Percentiles rank a stretch among this genome's conserved stretches.
Conservation (phyloP, 192 early-diverging fungal genomes). For the Funneliformis geosporum region DNA sequence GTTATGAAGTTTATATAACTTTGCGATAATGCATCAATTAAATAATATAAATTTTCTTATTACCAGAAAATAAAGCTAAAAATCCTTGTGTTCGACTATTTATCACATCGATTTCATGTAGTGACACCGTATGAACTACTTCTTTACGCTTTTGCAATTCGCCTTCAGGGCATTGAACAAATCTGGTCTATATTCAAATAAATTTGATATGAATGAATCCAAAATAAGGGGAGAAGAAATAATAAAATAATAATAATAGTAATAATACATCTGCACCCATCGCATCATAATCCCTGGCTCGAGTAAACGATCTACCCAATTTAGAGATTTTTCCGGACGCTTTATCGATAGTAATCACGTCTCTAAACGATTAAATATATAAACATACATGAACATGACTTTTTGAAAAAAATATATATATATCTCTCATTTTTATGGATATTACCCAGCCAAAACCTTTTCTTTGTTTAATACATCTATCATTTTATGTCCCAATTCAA, state of each 20-base stretch:
- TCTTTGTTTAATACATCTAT: slow-evolving; percentile 96
- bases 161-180: slow-evolving; percentile 98
- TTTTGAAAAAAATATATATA: neutral
- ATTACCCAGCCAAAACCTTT: slow-evolving; percentile 91
- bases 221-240: too few relatives aligned
- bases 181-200: slow-evolving; percentile 66
- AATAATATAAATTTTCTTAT: slow-evolving; percentile 4
- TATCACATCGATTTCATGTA: slow-evolving; percentile 99
- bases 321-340: slow-evolving; percentile 94
- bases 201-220: neutral
- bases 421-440: neutral
- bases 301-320: slow-evolving; percentile 93
- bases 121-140: slow-evolving; percentile 95
- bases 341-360: slow-evolving; percentile 99
- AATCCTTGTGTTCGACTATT: slow-evolving; percentile 97
- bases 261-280: slow-evolving; percentile 85
- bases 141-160: slow-evolving; percentile 97
- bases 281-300: slow-evolving; percentile 97
- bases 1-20: neutral
- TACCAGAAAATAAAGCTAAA: slow-evolving; percentile 92
- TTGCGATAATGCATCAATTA: neutral
- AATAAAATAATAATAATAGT: too few relatives aligned
- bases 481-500: slow-evolving; percentile 99
- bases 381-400: neutral
- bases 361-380: slow-evolving; percentile 47